Base-by-base conservation (phyloP, 108 stramenopile genomes). In the Craspedostauros australis region DNA sequence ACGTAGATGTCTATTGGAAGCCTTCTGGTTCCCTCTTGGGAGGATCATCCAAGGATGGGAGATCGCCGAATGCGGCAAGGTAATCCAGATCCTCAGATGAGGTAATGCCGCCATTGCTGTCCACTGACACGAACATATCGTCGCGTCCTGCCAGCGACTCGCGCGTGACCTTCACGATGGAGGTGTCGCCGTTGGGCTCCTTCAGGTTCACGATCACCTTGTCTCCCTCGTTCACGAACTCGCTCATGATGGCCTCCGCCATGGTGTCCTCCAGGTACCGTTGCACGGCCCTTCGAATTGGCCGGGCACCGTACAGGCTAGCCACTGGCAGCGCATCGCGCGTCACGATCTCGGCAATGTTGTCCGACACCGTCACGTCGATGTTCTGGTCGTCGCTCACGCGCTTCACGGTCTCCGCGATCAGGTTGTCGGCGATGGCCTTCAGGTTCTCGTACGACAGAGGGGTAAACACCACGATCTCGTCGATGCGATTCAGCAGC, bases 401-500 rank as follows among this genome's bases (percentile, higher is more conserved):
- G 27, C 80, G 71, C 26, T 62, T 44, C 5, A 80, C 59, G 3
- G 76, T 74, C 38, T 74, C 70, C 24, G 62, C 62, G 16, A 86
- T 47, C 26, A 86, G 58, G 24, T 66, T 68, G 33, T 15, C 33
- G 29, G 82, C 63, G 57, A 98, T 96, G 29, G 60, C 69, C 33
- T 69, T 71, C 46, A 98, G 66, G 25, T 91, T 65, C 20, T 78
- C 70, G 39, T 72, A 75, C 37, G 66, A 45, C 19, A 98, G 65
- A 7, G 88, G 84, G 25, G 75, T 68, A 54, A 96, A 98, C 39
- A 96, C 76, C 22, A 96, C 81, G 40, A 96, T 94, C 47, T 98
- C 97, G 70, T 98, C 97, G 50, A 98, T 79, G 19, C 97, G 82
- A 50, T 98, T 98, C 28, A 98, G 73, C 46, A 98, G 70, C 60